Percentiles rank a stretch among this genome's conserved stretches.
phyloP scores from a whole-genome alignment of 1,284 basidiomycete species.

The Naganishia albida region DNA sequence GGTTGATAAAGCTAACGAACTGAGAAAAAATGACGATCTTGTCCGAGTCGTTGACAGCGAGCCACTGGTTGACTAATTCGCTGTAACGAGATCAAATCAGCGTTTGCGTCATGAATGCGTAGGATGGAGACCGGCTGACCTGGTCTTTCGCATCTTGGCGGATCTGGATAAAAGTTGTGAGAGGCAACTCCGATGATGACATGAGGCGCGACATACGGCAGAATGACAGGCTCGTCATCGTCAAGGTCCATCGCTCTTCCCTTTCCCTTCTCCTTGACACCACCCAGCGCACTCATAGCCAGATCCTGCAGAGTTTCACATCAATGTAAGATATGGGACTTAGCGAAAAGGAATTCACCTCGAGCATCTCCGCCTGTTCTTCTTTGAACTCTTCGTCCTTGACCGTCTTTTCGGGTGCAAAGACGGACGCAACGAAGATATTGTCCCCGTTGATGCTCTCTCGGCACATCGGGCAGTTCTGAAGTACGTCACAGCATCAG shows the following conservation, averaged over 20 bases:
- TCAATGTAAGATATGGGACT: too few species aligned
- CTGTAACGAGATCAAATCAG: neutral
- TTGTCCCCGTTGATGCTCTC: conserved; percentile 38
- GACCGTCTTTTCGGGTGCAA: conserved; percentile 35
- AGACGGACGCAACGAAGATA: conserved; percentile 46
- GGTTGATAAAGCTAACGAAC: conserved; percentile 29
- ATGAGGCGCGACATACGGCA: conserved; percentile 9
- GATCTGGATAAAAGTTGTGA: conserved; percentile 1
- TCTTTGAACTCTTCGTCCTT: conserved; percentile 22
- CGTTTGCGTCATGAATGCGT: neutral
- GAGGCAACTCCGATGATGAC: neutral
- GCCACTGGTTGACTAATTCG: conserved; percentile 30
- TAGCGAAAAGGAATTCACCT: neutral
- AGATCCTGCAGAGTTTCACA: conserved; percentile 16
- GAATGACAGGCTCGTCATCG: conserved; percentile 22
- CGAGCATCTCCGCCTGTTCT: conserved; percentile 15
- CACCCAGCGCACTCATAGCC: conserved; percentile 6
- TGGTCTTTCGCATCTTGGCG: conserved; percentile 30
- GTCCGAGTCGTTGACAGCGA: conserved; percentile 14
- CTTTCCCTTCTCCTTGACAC: conserved; percentile 15
- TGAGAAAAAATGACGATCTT: conserved; percentile 34
- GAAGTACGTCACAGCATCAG: neutral
- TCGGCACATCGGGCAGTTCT: conserved; percentile 51
- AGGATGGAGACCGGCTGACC: neutral
- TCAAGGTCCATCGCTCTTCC: conserved; percentile 21